Base-by-base conservation (phyloP, 2,329 filamentous ascomycete genomes). In the Aspergillus sojae region DNA sequence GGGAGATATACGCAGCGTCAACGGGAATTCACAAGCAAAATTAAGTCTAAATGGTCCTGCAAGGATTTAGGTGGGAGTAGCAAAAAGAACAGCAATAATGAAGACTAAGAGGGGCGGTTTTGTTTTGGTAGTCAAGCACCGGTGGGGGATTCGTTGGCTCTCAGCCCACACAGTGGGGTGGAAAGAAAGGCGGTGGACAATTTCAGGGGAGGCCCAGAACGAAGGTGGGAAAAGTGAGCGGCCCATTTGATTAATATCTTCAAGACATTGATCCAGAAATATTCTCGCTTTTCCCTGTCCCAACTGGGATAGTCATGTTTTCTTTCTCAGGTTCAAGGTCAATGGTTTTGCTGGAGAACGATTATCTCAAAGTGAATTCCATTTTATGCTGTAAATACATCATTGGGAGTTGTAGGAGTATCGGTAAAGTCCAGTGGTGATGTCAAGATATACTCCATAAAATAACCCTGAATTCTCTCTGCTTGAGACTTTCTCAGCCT, bases 91-190 rank as follows among this genome's bases (percentile, higher is more conserved):
- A 54, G 34, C 52, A 55, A 55, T 11, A 36, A 55, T 55, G 52
- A 55, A 30, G 52, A 55, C 52, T 41, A 55, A 55, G 58, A 60
- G 55, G 54, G 55, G 60, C 46, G 60, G 53, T 52, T 61, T 62
- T 62, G 60, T 62, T 62, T 58, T 62, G 60, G 54, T 58, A 32
- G 53, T 48, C 45, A 46, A 53, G 54, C 21, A 34, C 45, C 30
- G 60, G 43, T 43, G 41, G 50, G 46, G 50, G 50, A 55, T 23
- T 41, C 55, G 53, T 26, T 62, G 60, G 54, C 45, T 60, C 50
- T 52, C 36, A 41, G 34, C 34, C 21, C 48, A 30, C 34, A n/a
- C 30, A 53, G 58, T 60, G 58, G 58, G 48, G 48, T 26, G 14
- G 26, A 32, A 36, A 32, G 52, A 60, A 60, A 60, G 48, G 58